Evolutionary conservation across 139 green algal genomes (phyloP).

Genomic region (Astrephomene gubernaculifera): DNA sequence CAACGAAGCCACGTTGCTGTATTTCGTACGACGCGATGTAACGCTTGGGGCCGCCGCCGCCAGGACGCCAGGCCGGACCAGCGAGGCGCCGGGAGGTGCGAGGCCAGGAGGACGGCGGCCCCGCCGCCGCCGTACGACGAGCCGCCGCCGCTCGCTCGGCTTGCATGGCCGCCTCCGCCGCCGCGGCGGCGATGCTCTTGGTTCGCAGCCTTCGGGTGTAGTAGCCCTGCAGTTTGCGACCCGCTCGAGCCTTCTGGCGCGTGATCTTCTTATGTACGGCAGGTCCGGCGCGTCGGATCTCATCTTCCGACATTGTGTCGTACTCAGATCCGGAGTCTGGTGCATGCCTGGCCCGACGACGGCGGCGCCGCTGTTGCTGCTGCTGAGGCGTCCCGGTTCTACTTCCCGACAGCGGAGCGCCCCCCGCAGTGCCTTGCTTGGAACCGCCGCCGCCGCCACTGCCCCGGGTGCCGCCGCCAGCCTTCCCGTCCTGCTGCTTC

Average conservation of each 20-base stretch:
- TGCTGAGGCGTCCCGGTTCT: no score
- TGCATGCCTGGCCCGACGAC: no score
- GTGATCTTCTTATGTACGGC: neutral
- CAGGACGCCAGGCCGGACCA: constrained; percentile 18
- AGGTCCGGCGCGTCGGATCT: neutral
- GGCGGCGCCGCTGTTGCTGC: neutral
- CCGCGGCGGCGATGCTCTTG: neutral
- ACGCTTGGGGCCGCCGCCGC: constrained; percentile 23
- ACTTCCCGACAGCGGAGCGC: neutral
- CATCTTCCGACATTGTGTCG: constrained; percentile 31
- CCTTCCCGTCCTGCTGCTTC: neutral
- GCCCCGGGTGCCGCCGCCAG: neutral
- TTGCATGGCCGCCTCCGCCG: neutral
- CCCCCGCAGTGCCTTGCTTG: neutral
- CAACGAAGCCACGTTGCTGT: neutral
- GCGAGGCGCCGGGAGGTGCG: neutral
- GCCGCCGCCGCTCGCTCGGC: neutral
- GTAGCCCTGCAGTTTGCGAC: neutral
- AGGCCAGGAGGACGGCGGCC: no score
- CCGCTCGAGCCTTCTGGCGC: neutral
- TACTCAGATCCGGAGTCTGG: neutral
- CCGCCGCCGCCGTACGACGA: neutral
- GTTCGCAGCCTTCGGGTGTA: neutral
- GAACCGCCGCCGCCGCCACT: neutral
- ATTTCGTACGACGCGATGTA: no score